Base-by-base conservation (phyloP, 2,329 filamentous ascomycete genomes). In the Hypoxylon sp. region DNA sequence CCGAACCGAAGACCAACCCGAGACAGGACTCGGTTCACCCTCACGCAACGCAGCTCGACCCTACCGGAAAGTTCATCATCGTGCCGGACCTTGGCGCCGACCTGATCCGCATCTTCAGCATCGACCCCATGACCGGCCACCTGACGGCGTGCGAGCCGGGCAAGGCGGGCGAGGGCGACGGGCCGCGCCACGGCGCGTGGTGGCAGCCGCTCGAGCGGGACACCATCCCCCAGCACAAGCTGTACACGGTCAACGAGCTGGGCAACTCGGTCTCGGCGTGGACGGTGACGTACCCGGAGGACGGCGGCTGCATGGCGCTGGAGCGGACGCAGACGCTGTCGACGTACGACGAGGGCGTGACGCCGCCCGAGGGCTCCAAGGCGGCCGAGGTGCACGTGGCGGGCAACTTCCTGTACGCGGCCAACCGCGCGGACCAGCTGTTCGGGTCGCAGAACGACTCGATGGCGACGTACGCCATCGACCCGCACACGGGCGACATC, bases 371-470 rank as follows among this genome's bases (percentile, higher is more conserved):
- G 0, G 79, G 77, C 13, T 78, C 80, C 60, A 84, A 83, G 58
- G 80, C 81, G 0, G 82, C 81, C 23, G 84, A 86, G 69, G 75
- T 87, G n/a, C 75, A 77, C 41, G 72, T 85, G 5, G 70, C 65
- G 23, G 83, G 81, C 64, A 79, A 81, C 63, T 86, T 83, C 71
- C 65, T 88, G 37, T 80, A 88, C 69, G 81, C 81, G 7, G 81
- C 82, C 13, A 89, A 89, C 76, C 81, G 87, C 53, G 82, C 83
- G 60, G 85, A 87, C 69, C 76, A 81, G 58, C 78, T 82, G 1
- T 88, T 86, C 70, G 75, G 76, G n/a, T 63, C 75, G 2, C 71
- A 80, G 41, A 78, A 83, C 37, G 84, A 87, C 70, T 83, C 85
- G 0, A 72, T 88, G 18, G 79, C 80, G 0, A 82, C 79, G 1